These are phyloP conservation scores for Cystobasidium sp. DNA, from an alignment of 1,284 basidiomycete species.

Conservation along the genomic window DNA sequence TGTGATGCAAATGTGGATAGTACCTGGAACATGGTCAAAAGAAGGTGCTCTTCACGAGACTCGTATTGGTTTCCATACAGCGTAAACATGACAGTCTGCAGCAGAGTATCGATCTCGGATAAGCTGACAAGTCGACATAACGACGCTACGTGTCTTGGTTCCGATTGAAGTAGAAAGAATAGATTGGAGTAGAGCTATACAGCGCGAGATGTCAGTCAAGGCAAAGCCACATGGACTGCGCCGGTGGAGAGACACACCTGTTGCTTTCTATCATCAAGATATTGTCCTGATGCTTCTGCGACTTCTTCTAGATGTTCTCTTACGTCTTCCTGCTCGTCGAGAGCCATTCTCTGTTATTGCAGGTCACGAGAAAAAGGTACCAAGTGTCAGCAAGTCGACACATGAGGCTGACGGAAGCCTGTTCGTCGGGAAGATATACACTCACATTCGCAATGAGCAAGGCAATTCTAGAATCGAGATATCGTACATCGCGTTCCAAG, in stretches of 20 bases:
- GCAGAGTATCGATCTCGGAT: constrained; percentile 94
- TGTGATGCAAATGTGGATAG: not conserved
- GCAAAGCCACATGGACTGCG: not conserved
- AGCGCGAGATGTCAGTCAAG: not conserved
- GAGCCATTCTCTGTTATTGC: constrained; percentile 53
- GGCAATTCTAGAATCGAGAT: constrained; percentile 96
- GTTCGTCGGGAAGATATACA: too few relatives aligned
- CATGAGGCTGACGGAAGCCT: too few relatives aligned
- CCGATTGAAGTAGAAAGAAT: constrained; percentile 97
- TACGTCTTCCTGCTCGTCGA: constrained; percentile 72
- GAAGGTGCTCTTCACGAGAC: constrained; percentile 94
- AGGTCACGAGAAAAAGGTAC: not conserved
- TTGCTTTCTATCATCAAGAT: constrained; percentile 86
- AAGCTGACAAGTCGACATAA: constrained; percentile 96
- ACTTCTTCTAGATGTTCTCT: constrained; percentile 93
- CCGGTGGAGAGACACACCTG: constrained; percentile 53
- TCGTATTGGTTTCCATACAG: constrained; percentile 99
- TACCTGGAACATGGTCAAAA: constrained; percentile 93
- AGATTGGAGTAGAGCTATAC: constrained; percentile 92
- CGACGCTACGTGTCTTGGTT: constrained; percentile 93
- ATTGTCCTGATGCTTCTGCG: constrained; percentile 61
- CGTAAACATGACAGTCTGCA: constrained; percentile 99
- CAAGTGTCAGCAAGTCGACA: constrained; percentile 48
- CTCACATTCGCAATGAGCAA: constrained; percentile 94
- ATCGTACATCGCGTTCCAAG: constrained; percentile 94